Evolutionary conservation across 306 rosid species (phyloP), one percentile per base, ranked within the genome.

Genomic region (Corylus americana): DNA sequence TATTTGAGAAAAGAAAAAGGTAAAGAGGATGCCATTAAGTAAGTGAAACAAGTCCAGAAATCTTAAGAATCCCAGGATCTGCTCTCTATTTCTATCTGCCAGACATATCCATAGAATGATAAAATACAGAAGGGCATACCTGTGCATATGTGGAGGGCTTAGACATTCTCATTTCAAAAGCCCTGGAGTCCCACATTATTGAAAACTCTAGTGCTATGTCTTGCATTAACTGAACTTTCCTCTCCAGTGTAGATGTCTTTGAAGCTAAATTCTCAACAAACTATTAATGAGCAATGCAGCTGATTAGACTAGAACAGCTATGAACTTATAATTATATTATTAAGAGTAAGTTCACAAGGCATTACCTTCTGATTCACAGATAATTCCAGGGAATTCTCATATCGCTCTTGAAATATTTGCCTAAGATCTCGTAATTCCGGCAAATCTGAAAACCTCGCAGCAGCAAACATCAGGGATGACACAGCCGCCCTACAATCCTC

Each of bases 401-500:
- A 95, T 89, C 91, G 89, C 89, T 93, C 94, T 76, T 90, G 93
- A 86, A 93, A 90, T 51, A 83, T 83, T 78, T 93, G 94, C 79
- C 99, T 87, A 22, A 93, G 92, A 20, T 95, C 96, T 12, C 98
- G 99, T 81, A 95, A 81, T 86, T 95, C 99, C 44, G 99, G 99
- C 81, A 95, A 84, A 89, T 95, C 97, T 64, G 97, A 95, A 88
- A 93, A 93, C 82, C 97, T 83, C 59, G 99, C 98, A 20, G 99
- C 98, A 5, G 98, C 94, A 83, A 86, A 50, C 97, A 90, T 90
- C 74, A 93, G 77, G 73, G 96, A 90, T 5, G 99, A 85, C 78
- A 91, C 84, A 83, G 98, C 90, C 68, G 91, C 93, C 83, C 89
- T 79, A 74, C 93, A 90, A 57, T 95, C 96, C 88, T 95, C 97